Base-by-base conservation (phyloP, 306 rosid species). In the Sicyos edulis region DNA sequence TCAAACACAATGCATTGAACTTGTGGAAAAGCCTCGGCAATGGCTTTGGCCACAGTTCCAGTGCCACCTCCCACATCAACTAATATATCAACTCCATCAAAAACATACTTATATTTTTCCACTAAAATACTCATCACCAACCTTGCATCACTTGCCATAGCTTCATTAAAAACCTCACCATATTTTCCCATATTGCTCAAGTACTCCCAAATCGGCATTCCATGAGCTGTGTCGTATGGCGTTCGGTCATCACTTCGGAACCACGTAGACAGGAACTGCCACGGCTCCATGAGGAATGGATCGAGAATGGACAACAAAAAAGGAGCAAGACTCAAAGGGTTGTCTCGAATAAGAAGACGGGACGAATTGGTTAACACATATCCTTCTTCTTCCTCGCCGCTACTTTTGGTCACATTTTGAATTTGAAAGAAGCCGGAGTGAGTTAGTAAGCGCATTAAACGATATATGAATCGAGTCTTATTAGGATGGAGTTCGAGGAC, bases 41-140 rank as follows among this genome's bases (percentile, higher is more conserved):
- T 70, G 14, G 82, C 77, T 77, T 81, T 83, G 24, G 81, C 81
- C 62, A 82, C 67, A n/a, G 84, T 76, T 40, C 92, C 89, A 0
- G 72, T 78, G 10, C 92, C 88, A 34, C 92, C 92, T 0, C 88
- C 92, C 19, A 85, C 86, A 65, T 87, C 86, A 54, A 85, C 88
- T 58, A 87, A 24, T 0, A 86, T 74, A 24, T 70, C 78, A 54
- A 85, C 1, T 1, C 81, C 83, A 11, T 85, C 54, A 7, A 87
- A 85, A 50, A 82, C 86, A 8, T 53, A 77, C 16, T 72, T 80
- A 15, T 78, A 80, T 77, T 83, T 80, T 0, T 61, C 86, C n/a
- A 81, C 6, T 74, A 88, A 64, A 52, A 81, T 76, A 9, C 76
- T 80, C 0, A 65, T 74, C 58, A 80, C 78, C 71, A 87, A 50